These are phyloP conservation scores for Neoscytalidium dimidiatum DNA, from an alignment of 2,329 filamentous ascomycete genomes.

Conservation along the genomic window DNA sequence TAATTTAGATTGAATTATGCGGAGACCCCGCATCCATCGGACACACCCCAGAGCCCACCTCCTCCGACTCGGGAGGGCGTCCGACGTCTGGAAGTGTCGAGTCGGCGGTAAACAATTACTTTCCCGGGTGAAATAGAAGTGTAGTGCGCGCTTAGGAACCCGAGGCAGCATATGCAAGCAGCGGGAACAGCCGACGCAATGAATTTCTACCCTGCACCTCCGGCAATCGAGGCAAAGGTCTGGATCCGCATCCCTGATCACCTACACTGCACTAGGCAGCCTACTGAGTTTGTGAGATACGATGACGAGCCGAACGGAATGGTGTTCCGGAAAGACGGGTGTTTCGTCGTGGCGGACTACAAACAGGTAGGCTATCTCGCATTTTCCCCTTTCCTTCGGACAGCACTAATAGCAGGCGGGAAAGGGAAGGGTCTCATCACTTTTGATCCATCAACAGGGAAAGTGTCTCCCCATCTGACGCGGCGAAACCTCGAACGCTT, in stretches of 20 bases:
- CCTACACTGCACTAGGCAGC: slow-evolving; percentile 26
- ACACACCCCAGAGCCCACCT: background rate
- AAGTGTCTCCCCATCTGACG: slow-evolving; percentile 34
- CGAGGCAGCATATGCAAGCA: too few relatives aligned
- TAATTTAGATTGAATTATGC: too few relatives aligned
- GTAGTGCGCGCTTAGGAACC: too few relatives aligned
- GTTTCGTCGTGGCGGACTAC: slow-evolving; percentile 44
- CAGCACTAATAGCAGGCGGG: background rate
- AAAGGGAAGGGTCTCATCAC: slow-evolving; percentile 39
- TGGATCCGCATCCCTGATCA: slow-evolving; percentile 40
- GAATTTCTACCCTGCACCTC: slow-evolving; percentile 41
- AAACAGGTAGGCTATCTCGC: slow-evolving; percentile 38
- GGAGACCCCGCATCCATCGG: background rate
- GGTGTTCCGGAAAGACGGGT: slow-evolving; percentile 35
- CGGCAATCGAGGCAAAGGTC: slow-evolving; percentile 37
- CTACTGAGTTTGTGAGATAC: slow-evolving; percentile 35
- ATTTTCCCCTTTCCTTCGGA: too few relatives aligned
- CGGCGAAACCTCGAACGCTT: slow-evolving; percentile 46
- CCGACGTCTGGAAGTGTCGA: too few relatives aligned
- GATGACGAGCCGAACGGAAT: slow-evolving; percentile 48
- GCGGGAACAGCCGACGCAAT: too few relatives aligned
- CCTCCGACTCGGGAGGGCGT: background rate
- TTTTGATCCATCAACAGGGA: slow-evolving; percentile 34
- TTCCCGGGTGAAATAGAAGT: background rate
- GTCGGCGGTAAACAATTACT: background rate